Evolutionary conservation across 2,329 filamentous ascomycete species (phyloP), one percentile per base, ranked within the genome.

Genomic region (Neocucurbitaria cava): DNA sequence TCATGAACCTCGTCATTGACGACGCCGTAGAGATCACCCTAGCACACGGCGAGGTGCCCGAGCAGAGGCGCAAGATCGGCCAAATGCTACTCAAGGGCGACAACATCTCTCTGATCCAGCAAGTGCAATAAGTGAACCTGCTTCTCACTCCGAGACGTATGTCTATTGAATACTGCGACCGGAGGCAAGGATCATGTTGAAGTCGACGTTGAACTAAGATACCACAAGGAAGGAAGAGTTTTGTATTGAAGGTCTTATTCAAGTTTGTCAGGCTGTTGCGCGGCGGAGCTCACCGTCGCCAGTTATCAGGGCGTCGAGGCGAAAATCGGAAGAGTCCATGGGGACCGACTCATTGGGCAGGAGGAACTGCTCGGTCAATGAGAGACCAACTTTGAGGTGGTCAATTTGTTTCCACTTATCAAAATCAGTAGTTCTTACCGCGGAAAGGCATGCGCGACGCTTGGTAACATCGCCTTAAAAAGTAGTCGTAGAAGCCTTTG

Each of bases 1-100:
- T 98, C 81, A 97, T 99, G 93, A 99, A 99, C 80, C 83, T 99
- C 45, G 95, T 98, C 35, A 85, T 96, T 64, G 95, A 99, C 72
- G 92, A 99, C 68, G 95, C 95, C 26, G 87, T 97, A 52, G 94
- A 98, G 79, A 92, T 99, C 40, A 90, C 89, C 76, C 85, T 92
- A 72, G 82, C 91, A 50, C 92, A 90, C 59, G 96, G 96, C 82
- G 89, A 90, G 65, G 76, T 82, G 38, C 87, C 89, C 64, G 93
- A 96, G 79, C 87, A 86, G 64, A 85, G 93, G 75, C 87, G 91
- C 77, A 82, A 87, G 39, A 77, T 97, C 47, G 94, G 90, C 56
- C 91, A 93, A 79, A 93, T 96, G 61, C 79, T 96, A 62, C 84
- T 96, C 64, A 95, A 95, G 80, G 91, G 91, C 66, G 91, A 95